Percentiles rank a stretch among this genome's conserved stretches.
These are phyloP conservation scores for Barnettozyma sp. DNA, from an alignment of 805 yeast genomes.

Conservation along the genomic window DNA sequence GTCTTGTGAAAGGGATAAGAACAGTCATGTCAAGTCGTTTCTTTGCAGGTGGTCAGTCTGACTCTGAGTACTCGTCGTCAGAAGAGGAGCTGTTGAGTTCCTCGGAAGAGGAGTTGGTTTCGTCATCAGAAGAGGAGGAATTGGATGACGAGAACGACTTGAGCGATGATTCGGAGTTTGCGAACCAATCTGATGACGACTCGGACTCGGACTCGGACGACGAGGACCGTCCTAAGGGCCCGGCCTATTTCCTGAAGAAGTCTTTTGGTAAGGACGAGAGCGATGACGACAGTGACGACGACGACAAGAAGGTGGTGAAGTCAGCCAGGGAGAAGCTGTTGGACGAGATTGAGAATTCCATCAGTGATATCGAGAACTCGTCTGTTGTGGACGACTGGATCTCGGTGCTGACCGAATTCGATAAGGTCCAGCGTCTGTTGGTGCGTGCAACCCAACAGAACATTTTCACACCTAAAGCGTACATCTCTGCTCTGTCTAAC, in stretches of 20 bases:
- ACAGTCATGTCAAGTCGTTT: constrained; percentile 76
- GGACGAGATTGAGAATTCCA: constrained; percentile 71
- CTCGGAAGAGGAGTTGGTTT: constrained; percentile 30
- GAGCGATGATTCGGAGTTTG: constrained; percentile 31
- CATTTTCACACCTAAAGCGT: constrained; percentile 62
- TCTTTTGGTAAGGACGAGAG: constrained; percentile 32
- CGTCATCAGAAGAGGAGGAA: constrained; percentile 27
- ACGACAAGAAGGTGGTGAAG: constrained; percentile 79
- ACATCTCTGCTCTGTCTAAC: constrained; percentile 59
- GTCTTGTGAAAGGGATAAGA: too few relatives aligned
- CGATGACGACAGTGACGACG: constrained; percentile 48
- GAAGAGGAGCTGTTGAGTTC: constrained; percentile 40
- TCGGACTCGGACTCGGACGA: constrained; percentile 37
- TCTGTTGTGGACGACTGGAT: constrained; percentile 76
- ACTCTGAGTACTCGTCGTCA: constrained; percentile 36
- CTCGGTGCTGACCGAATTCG: constrained; percentile 67
- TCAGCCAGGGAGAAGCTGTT: constrained; percentile 88
- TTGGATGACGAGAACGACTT: constrained; percentile 24
- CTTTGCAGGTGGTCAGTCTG: constrained; percentile 52
- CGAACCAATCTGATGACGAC: constrained; percentile 24
- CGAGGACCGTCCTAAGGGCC: constrained; percentile 37
- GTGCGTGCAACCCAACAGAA: constrained; percentile 73
- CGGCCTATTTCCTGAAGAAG: constrained; percentile 38
- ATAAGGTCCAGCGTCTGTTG: constrained; percentile 60
- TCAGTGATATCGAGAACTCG: constrained; percentile 62